Percentiles rank a stretch among this genome's conserved stretches.
phyloP scores from a whole-genome alignment of 495 filamentous ascomycete species.

The Aspergillus ostianus region DNA sequence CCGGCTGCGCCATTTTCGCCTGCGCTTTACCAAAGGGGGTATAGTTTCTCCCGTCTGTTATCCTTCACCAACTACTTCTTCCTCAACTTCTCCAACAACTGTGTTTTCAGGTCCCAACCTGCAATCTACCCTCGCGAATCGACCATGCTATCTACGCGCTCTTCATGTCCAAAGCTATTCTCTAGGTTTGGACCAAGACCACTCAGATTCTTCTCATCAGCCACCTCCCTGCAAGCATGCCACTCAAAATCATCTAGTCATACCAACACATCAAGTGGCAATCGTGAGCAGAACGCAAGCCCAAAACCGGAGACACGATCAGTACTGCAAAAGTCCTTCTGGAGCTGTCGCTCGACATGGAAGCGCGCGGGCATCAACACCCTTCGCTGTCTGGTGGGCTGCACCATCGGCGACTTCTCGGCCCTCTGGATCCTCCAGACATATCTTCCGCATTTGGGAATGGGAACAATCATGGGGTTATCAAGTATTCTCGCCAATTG shows the following conservation, averaged over 20 bases:
- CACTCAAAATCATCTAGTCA: neutral
- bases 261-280: neutral
- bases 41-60: too few species aligned
- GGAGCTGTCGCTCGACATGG: conserved; percentile 32
- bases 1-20: too few species aligned
- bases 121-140: too few species aligned
- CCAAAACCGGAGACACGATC: neutral
- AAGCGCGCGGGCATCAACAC: conserved; percentile 39
- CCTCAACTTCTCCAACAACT: too few species aligned
- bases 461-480: conserved; percentile 30
- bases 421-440: conserved; percentile 33
- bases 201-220: neutral
- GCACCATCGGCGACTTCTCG: conserved; percentile 42
- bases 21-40: too few species aligned
- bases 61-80: too few species aligned
- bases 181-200: too few species aligned
- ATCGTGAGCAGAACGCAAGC: neutral
- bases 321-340: conserved; percentile 16
- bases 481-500: neutral
- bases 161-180: too few species aligned
- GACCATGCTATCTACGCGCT: too few species aligned
- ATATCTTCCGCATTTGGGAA: conserved; percentile 33
- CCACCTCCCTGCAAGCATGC: neutral
- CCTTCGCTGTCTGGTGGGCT: conserved; percentile 39
- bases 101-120: too few species aligned